phyloP scores from a whole-genome alignment of 805 yeast genomes.

The Cyberlindnera americana region DNA sequence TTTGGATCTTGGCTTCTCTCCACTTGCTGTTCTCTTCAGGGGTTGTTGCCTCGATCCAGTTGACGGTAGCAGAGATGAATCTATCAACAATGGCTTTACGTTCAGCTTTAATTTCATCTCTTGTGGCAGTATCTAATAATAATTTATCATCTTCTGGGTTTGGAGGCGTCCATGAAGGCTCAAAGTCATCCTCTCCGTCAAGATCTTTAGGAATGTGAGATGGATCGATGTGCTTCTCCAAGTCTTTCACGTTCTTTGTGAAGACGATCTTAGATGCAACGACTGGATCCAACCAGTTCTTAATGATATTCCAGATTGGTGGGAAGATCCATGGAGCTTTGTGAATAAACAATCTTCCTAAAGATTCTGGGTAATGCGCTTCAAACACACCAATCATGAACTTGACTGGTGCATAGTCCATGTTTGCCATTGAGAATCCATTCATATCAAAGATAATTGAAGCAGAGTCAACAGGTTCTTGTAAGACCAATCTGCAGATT shows the following conservation, averaged over 20 bases:
- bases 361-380: constrained; percentile 93
- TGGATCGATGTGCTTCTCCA: constrained; percentile 56
- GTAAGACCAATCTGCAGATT: constrained; percentile 69
- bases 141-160: constrained; percentile 52
- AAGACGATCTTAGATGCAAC: constrained; percentile 89
- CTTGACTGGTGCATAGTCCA: constrained; percentile 91
- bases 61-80: constrained; percentile 62
- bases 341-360: constrained; percentile 81
- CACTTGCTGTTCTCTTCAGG: constrained; percentile 45
- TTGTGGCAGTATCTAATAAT: constrained; percentile 41
- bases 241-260: constrained; percentile 66
- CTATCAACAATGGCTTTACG: constrained; percentile 51
- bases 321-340: constrained; percentile 97
- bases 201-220: constrained; percentile 62
- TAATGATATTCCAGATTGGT: constrained; percentile 90
- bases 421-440: constrained; percentile 83
- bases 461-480: constrained; percentile 74
- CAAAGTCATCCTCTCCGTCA: constrained; percentile 68
- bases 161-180: constrained; percentile 60
- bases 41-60: constrained; percentile 71
- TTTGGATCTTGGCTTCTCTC: constrained; percentile 49
- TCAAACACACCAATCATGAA: constrained; percentile 87
- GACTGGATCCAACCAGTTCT: constrained; percentile 94
- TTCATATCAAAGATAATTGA: constrained; percentile 82
- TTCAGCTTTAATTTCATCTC: constrained; percentile 42